Evolutionary conservation across 2,329 filamentous ascomycete genomes (phyloP).

Genomic region (Fusarium sp.): DNA sequence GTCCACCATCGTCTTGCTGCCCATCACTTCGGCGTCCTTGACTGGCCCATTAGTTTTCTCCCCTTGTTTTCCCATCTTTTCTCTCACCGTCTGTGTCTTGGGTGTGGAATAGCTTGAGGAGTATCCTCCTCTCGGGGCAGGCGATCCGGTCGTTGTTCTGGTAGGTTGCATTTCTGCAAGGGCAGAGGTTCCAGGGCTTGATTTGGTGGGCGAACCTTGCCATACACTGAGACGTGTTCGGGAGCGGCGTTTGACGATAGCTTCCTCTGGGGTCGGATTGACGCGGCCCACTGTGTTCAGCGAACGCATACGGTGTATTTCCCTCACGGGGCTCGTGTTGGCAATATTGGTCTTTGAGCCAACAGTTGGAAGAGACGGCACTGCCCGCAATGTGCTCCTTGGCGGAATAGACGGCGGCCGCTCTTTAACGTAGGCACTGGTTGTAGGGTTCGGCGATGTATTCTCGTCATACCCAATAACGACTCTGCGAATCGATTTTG

Average conservation of each 20-base stretch:
- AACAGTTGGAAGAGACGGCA: constrained; percentile 43
- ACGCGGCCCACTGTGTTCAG: constrained; percentile 40
- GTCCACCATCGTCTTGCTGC: constrained; percentile 65
- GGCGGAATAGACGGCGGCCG: constrained; percentile 30
- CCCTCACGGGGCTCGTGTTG: neutral
- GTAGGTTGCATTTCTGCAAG: constrained; percentile 29
- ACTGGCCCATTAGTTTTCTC: constrained; percentile 13
- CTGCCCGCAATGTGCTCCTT: constrained; percentile 37
- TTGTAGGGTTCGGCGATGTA: constrained; percentile 12
- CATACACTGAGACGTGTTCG: constrained; percentile 34
- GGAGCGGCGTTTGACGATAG: constrained; percentile 36
- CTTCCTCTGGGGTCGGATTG: constrained; percentile 31
- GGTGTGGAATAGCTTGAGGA: constrained; percentile 16
- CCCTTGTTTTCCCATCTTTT: constrained; percentile 22
- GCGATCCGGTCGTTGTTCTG: constrained; percentile 12
- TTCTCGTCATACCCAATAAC: constrained; percentile 33
- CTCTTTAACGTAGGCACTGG: neutral
- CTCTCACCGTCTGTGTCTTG: constrained; percentile 4
- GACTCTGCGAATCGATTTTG: neutral
- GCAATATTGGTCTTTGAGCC: constrained; percentile 1
- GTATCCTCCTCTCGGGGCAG: constrained; percentile 5
- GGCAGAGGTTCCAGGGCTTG: constrained; percentile 43
- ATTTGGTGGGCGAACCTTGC: constrained; percentile 42
- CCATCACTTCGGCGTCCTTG: constrained; percentile 52
- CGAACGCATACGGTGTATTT: constrained; percentile 42